Base-by-base conservation (phyloP, 805 yeast genomes). In the Yamadazyma nakazawae region DNA sequence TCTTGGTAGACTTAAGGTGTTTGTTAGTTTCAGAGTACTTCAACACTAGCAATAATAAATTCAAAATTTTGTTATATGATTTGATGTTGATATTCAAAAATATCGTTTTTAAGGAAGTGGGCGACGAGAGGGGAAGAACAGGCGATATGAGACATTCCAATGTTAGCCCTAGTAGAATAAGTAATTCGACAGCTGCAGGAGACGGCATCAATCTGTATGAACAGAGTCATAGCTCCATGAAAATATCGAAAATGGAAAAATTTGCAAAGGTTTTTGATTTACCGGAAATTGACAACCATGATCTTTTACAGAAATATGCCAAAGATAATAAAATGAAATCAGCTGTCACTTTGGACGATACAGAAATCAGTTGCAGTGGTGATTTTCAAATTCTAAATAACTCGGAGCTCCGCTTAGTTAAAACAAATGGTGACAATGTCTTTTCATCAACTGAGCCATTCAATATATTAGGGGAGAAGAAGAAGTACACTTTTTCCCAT, bases 1-100 rank as follows among this genome's bases (percentile, higher is more conserved):
- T 82, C 44, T 57, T 81, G 49, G 67, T 70, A 50, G 75, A 74
- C 48, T 61, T 82, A 56, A 70, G 76, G 10, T 63, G 65, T 10
- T 53, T 83, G 13, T 66, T 80, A 48, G 68, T 74, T 38, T 69
- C 79, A 10, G 57, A 66, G 4, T 65, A 73, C 26, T 66, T 82
- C 54, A 34, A 37, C 5, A 34, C 43, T 39, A 55, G 64, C 10
- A 53, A 77, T 51, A 76, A 74, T 21, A 81, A 77, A 51, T 58
- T 82, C 43, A 74, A 75, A 51, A 81, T 82, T 42, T 61, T 82
- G 51, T 63, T 82, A 1, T 81, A 82, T 57, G 88, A 83, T 56
- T 71, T 82, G 46, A 62, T 83, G 31, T 62, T 81, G 9, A 74
- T 85, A 1, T 64, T 81, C 55, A 82, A 81, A 57, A 59, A 61